Evolutionary conservation across 257 asterid genomes (phyloP), one percentile per base, ranked within the genome.

Genomic region (Coffea eugenioides): DNA sequence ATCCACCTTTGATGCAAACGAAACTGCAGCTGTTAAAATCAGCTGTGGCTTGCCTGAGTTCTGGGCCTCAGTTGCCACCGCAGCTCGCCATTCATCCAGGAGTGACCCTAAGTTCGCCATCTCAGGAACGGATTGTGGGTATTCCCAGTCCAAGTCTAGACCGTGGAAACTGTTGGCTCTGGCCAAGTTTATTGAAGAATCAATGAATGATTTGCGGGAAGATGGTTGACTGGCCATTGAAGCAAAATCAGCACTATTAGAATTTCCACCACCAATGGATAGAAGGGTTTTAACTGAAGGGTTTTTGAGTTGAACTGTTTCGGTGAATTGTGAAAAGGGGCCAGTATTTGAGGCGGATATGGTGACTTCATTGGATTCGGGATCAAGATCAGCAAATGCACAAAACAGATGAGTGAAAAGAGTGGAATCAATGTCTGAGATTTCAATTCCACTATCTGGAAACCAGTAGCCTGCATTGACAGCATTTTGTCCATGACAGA

Each of bases 331-430:
- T 1, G 83, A 59, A 77, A 90, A 90, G 0, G 86, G 31, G 66
- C 80, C 86, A 46, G 74, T 46, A 74, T 84, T 69, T 2, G 88
- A 18, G 73, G 94, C 11, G 52, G 88, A 66, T 75, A 90, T 61
- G 18, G 87, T 64, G 73, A 88, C 73, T 71, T 82, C 83, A 31
- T 82, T 49, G 76, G 88, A 74, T n/a, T 76, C 71, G 3, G 92
- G 27, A n/a, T 87, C 76, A 72, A 90, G 85, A 51, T 80, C 43
- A n/a, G 92, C 88, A 69, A 90, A 90, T 13, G 91, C 92, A 69
- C 87, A 90, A 72, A 88, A 88, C 68, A 90, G 80, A 70, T 90
- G 94, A 2, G 94, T 86, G 86, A 84, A 90, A 36, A 81, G 83
- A 21, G 84, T 57, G 76, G 94, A 90, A 21, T 88, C 14, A 88